Evolutionary conservation across 768 basidiomycete species (phyloP), one percentile per base, ranked within the genome.

Genomic region (Boletus subcaerulescens): DNA sequence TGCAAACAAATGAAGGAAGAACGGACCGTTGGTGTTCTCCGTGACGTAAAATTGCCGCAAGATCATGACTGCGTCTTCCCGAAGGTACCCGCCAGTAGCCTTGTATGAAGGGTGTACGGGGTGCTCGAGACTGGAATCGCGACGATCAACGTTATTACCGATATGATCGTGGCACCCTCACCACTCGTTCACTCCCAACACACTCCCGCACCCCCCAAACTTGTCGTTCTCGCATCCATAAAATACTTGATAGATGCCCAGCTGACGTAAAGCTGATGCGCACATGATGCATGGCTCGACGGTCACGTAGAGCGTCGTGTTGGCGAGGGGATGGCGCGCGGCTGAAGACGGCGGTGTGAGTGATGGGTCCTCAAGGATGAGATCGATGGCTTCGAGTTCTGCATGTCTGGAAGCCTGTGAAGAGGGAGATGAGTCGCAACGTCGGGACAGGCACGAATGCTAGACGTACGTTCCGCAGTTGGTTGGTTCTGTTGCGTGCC

Each of bases 281-380:
- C 97, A 99, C 97, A 98, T 98, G 69, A 98, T 93, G 72, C 97
- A 99, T 0, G 96, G 97, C 72, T 99, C 96, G 50, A 99, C 97
- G 5, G 97, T 99, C 48, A 98, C 97, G 69, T 98, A 99, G 29
- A 98, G 83, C 3, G 84, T 90, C 20, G 92, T 95, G 11, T 82
- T 77, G 1, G 79, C 78, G 17, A 99, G 80, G 6, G 91, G 91
- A 55, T 90, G 83, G 42, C 69, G 64, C 0, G 71, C 48, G n/a
- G 69, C 56, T 18, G 55, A 50, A 5, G 58, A 46, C 33, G 70
- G 65, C 22, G 83, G 81, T 9, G 88, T 87, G 59, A 89, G 79
- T 15, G 64, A 50, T 50, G 73, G 72, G 66, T 87, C 80, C 0
- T 84, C 76, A 13, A 98, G 74, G 60, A 99, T 92, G 63, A 79